Percentiles rank a stretch among this genome's conserved stretches.
Evolutionary conservation across 2,329 filamentous ascomycete genomes (phyloP).

Genomic region (Phialophora chinensis): DNA sequence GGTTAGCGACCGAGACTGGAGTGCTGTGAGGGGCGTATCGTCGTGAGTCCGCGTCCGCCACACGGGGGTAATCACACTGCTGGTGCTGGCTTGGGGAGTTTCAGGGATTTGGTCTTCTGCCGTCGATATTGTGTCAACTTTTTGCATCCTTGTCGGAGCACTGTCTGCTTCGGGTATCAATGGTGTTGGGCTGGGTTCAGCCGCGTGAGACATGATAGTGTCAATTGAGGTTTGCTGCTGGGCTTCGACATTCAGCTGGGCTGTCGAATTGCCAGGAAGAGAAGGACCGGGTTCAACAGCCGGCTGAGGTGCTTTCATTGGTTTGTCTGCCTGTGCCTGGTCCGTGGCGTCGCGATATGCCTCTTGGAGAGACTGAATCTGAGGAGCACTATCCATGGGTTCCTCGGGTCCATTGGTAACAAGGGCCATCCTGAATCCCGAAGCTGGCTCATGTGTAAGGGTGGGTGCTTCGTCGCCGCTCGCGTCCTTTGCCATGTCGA

Average conservation of each 20-base stretch:
- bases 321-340: background rate
- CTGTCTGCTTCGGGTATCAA: background rate
- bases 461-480: background rate
- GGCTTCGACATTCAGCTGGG: background rate
- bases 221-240: background rate
- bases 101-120: background rate
- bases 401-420: background rate
- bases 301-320: background rate
- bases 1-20: background rate
- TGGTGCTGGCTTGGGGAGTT: background rate
- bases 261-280: background rate
- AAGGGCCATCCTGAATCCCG: background rate
- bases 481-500: background rate
- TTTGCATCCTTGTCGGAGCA: background rate
- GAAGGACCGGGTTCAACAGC: background rate
- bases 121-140: too few relatives aligned
- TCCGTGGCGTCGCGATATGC: background rate
- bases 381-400: background rate
- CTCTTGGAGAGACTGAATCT: background rate
- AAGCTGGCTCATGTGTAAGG: background rate
- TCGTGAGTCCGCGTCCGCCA: slow-evolving; percentile 4
- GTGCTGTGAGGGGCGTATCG: background rate
- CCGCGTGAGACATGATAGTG: background rate
- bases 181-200: background rate
- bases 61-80: slow-evolving; percentile 10